phyloP scores from a whole-genome alignment of 495 filamentous ascomycete genomes.

The Hypoxylon fragiforme region DNA sequence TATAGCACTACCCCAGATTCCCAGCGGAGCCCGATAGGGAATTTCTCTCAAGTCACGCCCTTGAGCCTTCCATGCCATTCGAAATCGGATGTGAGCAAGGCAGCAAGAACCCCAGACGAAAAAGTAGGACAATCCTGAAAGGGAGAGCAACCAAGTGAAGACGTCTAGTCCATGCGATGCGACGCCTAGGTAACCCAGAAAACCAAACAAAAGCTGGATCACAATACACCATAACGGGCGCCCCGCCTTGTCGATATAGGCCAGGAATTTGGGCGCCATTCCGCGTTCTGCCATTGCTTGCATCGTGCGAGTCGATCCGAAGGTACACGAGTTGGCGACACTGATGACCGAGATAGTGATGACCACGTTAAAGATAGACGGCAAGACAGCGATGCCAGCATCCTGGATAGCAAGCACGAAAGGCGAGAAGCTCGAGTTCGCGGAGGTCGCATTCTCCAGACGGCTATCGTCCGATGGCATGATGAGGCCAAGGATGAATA shows the following conservation, averaged over 20 bases:
- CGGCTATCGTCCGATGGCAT: constrained; percentile 46
- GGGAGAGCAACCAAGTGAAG: constrained; percentile 67
- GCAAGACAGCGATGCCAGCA: constrained; percentile 67
- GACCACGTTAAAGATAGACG: constrained; percentile 71
- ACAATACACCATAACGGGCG: constrained; percentile 59
- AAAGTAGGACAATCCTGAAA: constrained; percentile 67
- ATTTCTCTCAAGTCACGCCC: constrained; percentile 57
- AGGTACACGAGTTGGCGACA: constrained; percentile 67
- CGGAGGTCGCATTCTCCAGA: constrained; percentile 48
- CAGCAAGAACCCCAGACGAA: constrained; percentile 75
- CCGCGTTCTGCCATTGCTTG: constrained; percentile 60
- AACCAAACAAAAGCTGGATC: constrained; percentile 54
- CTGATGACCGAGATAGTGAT: constrained; percentile 63
- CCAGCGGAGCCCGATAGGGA: constrained; percentile 56
- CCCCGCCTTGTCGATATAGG: constrained; percentile 61
- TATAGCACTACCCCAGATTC: constrained; percentile 64
- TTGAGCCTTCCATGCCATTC: constrained; percentile 53
- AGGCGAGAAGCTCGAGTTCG: constrained; percentile 56
- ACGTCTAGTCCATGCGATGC: constrained; percentile 35
- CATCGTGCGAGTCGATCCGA: constrained; percentile 64
- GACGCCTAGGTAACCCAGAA: constrained; percentile 42
- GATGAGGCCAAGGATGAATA: constrained; percentile 64
- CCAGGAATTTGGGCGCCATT: constrained; percentile 61
- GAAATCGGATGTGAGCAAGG: constrained; percentile 75
- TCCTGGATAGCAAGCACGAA: constrained; percentile 69